Conservation (phyloP, 2,329 filamentous ascomycete genomes). For the Botryotinia calthae region DNA sequence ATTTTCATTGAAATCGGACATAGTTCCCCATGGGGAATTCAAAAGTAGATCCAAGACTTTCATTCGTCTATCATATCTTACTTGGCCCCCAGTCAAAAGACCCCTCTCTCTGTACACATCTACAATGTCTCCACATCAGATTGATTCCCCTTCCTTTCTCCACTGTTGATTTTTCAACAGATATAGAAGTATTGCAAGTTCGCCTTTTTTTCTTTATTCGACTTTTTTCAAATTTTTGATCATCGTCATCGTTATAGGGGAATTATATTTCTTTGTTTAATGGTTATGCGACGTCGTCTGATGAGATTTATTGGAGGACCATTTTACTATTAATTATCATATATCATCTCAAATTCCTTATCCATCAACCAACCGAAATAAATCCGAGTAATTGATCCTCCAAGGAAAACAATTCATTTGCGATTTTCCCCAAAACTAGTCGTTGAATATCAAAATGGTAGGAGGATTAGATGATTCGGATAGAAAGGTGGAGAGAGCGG, state of each 20-base stretch:
- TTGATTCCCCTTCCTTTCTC: neutral
- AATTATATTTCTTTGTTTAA: neutral
- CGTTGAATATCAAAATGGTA: neutral
- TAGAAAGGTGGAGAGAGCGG: slow-evolving; percentile 10
- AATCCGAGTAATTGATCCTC: neutral
- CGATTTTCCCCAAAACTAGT: neutral
- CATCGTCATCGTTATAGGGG: neutral
- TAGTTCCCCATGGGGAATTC: neutral
- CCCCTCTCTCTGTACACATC: neutral
- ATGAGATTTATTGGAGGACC: neutral
- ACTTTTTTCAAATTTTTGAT: no score
- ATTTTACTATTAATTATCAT: neutral
- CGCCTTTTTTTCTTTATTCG: neutral
- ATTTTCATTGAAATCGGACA: neutral
- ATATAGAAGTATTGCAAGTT: slow-evolving; percentile 3
- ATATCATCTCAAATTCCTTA: neutral
- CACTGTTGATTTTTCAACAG: neutral
- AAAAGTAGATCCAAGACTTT: neutral
- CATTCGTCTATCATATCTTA: neutral
- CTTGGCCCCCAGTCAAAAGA: neutral
- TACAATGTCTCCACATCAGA: neutral
- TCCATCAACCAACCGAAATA: neutral
- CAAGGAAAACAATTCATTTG: neutral
- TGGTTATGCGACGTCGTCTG: neutral
- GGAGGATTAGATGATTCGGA: slow-evolving; percentile 13